phyloP scores from a whole-genome alignment of 345 rosid species.

The sweet orange (Citrus sinensis) region DNA sequence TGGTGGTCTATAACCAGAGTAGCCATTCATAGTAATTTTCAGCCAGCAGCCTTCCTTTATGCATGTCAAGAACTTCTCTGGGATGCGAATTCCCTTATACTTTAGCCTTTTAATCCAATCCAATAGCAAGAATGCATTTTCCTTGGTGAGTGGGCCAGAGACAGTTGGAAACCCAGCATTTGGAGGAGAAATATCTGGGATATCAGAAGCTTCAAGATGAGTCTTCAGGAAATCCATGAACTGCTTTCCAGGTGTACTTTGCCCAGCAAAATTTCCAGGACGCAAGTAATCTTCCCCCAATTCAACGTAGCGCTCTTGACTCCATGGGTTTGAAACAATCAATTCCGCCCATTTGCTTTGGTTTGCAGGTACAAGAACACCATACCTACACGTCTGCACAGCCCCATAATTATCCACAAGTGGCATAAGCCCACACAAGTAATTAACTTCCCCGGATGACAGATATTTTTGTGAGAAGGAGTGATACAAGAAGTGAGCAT shows the following conservation, averaged over 20 bases:
- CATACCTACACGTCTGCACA: slow-evolving; percentile 18
- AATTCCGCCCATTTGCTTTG: slow-evolving; percentile 62
- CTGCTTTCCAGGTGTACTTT: slow-evolving; percentile 20
- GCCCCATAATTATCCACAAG: slow-evolving; percentile 50
- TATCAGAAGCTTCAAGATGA: slow-evolving; percentile 36
- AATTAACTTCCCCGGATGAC: slow-evolving; percentile 16
- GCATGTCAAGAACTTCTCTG: slow-evolving; percentile 40
- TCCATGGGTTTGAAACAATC: slow-evolving; percentile 56
- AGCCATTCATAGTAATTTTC: slow-evolving; percentile 43
- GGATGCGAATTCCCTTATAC: slow-evolving; percentile 14
- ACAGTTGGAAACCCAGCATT: slow-evolving; percentile 48
- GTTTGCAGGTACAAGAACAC: slow-evolving; percentile 63
- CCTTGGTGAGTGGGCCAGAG: slow-evolving; percentile 44
- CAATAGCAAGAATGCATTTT: slow-evolving; percentile 54
- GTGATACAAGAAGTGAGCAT: slow-evolving; percentile 53
- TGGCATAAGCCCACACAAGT: slow-evolving; percentile 41
- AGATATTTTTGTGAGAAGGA: slow-evolving; percentile 26
- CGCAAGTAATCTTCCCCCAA: slow-evolving; percentile 49
- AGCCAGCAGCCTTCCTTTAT: slow-evolving; percentile 63
- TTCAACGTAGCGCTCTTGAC: slow-evolving; percentile 38
- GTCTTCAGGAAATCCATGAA: slow-evolving; percentile 41
- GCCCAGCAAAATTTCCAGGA: slow-evolving; percentile 34
- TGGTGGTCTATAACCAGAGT: slow-evolving; percentile 46
- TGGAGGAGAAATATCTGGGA: slow-evolving; percentile 57
- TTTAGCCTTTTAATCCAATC: slow-evolving; percentile 43